phyloP scores from a whole-genome alignment of 257 asterid genomes.

The Ocimum tenuiflorum region DNA sequence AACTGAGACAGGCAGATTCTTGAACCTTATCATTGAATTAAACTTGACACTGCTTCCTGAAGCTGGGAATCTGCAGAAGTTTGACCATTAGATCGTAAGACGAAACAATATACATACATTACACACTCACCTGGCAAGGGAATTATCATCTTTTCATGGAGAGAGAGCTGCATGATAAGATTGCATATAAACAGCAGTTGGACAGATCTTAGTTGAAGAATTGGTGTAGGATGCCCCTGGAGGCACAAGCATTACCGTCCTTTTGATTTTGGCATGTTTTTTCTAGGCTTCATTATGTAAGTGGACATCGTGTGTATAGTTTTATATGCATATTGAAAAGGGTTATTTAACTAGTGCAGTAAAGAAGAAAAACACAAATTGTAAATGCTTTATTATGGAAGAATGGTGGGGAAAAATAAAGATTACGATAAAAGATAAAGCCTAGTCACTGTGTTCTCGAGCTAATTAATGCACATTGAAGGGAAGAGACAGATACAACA shows the following conservation, averaged over 20 bases:
- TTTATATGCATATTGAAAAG: no score
- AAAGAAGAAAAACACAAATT: no score
- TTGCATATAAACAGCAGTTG: constrained; percentile 26
- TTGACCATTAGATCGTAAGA: not conserved
- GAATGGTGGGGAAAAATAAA: no score
- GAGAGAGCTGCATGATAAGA: constrained; percentile 19
- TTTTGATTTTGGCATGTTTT: no score
- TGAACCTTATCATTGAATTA: constrained; percentile 25
- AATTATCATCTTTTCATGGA: constrained; percentile 16
- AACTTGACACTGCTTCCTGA: constrained; percentile 25
- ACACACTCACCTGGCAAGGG: constrained; percentile 34
- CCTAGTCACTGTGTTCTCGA: no score
- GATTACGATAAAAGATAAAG: no score
- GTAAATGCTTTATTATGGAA: no score
- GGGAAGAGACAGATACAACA: no score
- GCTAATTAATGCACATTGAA: no score
- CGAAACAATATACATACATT: not conserved
- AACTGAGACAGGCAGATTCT: constrained; percentile 33
- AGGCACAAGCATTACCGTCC: constrained; percentile 26
- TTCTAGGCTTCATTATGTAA: no score
- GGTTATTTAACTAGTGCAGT: no score
- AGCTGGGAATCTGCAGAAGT: constrained; percentile 27
- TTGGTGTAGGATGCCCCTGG: constrained; percentile 51
- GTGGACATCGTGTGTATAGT: no score
- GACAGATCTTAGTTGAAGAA: constrained; percentile 36